A percentile compares a stretch with the other conserved stretches of the same genome.
Evolutionary conservation across 179 eudicot genomes (phyloP).

Genomic region (Dionaea muscipula): DNA sequence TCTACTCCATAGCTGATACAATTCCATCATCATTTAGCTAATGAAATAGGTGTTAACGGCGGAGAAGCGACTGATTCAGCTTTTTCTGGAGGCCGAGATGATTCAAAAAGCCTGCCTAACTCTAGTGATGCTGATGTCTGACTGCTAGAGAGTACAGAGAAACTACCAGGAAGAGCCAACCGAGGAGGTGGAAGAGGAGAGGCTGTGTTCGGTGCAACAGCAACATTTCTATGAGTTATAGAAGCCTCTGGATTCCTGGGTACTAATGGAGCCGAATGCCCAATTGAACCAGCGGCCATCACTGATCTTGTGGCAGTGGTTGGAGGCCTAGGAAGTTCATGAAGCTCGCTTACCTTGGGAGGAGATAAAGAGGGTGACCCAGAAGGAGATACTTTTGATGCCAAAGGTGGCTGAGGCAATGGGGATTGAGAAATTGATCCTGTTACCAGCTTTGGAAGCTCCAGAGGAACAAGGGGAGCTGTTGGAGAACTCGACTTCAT

Average conservation of each 20-base stretch:
- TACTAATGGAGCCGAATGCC: constrained; percentile 51
- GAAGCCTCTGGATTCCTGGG: constrained; percentile 41
- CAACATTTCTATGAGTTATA: constrained; percentile 31
- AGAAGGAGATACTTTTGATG: constrained; percentile 43
- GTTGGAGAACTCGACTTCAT: constrained; percentile 35
- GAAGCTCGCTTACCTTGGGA: constrained; percentile 87
- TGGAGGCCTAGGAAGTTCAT: constrained; percentile 99
- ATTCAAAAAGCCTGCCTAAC: constrained; percentile 34
- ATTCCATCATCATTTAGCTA: constrained; percentile 30
- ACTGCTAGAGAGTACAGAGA: constrained; percentile 71
- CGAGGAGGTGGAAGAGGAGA: constrained; percentile 79
- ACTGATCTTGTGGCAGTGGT: constrained; percentile 36
- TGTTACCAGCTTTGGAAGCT: constrained; percentile 34
- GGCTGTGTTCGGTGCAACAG: constrained; percentile 29
- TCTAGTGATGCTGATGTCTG: constrained; percentile 42
- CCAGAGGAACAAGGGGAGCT: constrained; percentile 44
- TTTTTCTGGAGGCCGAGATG: constrained; percentile 30
- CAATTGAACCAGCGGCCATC: constrained; percentile 28
- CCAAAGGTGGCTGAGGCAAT: constrained; percentile 30
- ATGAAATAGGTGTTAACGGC: constrained; percentile 65
- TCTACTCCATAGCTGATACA: constrained; percentile 14
- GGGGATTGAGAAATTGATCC: constrained; percentile 36
- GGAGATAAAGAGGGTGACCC: constrained; percentile 63
- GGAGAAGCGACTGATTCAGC: constrained; percentile 51
- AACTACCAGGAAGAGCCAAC: constrained; percentile 56